Conservation (phyloP, 1,284 basidiomycete genomes). For the Irpex sp. region DNA sequence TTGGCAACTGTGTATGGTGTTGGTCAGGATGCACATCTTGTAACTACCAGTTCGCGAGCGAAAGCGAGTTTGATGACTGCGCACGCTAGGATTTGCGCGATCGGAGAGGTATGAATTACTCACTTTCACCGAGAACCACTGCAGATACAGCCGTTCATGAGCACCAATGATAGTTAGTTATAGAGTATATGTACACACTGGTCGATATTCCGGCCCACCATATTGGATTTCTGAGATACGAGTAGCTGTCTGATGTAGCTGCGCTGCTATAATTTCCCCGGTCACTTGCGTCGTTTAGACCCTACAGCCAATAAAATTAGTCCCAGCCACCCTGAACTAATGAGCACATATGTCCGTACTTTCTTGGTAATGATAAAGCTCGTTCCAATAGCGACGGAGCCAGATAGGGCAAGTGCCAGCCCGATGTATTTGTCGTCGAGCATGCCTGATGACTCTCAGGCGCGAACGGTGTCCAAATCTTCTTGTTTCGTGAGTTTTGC, state of each 20-base stretch:
- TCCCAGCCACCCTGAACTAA: not conserved
- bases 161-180: not conserved
- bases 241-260: constrained; percentile 68
- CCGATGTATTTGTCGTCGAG: constrained; percentile 93
- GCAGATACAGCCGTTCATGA: constrained; percentile 6
- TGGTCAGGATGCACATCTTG: not conserved
- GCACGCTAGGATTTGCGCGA: not conserved
- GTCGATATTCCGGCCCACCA: constrained; percentile 99
- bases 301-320: constrained; percentile 40
- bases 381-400: constrained; percentile 84
- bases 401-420: constrained; percentile 77
- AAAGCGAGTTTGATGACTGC: not conserved
- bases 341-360: constrained; percentile 41
- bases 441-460: constrained; percentile 38
- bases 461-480: not conserved
- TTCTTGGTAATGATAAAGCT: constrained; percentile 98
- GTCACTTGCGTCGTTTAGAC: constrained; percentile 75
- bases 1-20: constrained; percentile 73
- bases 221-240: constrained; percentile 90
- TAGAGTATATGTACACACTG: constrained; percentile 51
- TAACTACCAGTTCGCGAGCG: not conserved
- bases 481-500: not conserved
- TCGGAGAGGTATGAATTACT: not conserved
- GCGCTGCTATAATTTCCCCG: constrained; percentile 42
- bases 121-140: constrained; percentile 92